Evolutionary conservation across 768 basidiomycete genomes (phyloP).

Genomic region (Megacollybia marginata): DNA sequence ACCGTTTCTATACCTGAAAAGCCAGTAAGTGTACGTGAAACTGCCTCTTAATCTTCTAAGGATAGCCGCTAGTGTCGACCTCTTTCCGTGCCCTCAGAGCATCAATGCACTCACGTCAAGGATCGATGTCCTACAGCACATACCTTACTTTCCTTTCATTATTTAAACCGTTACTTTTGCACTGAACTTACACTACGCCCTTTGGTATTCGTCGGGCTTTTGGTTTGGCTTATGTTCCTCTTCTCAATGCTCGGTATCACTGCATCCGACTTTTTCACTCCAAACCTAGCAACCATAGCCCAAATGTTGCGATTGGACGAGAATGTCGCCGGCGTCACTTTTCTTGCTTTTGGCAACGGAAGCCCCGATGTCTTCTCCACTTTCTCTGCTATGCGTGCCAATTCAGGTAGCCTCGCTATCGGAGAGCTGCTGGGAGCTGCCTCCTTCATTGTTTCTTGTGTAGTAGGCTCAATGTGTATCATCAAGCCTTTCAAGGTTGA

Average conservation of each 20-base stretch:
- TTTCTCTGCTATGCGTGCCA: slow-evolving; percentile 81
- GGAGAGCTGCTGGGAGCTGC: slow-evolving; percentile 96
- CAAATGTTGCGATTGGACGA: slow-evolving; percentile 83
- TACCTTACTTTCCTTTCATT: slow-evolving; percentile 66
- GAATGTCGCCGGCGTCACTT: slow-evolving; percentile 92
- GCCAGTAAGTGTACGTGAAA: slow-evolving; percentile 18
- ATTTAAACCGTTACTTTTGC: slow-evolving; percentile 69
- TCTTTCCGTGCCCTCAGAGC: slow-evolving; percentile 37
- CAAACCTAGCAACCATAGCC: slow-evolving; percentile 88
- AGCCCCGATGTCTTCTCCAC: slow-evolving; percentile 96
- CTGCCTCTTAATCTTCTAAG: not conserved
- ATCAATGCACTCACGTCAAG: slow-evolving; percentile 62
- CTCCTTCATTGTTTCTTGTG: slow-evolving; percentile 91
- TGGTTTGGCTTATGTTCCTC: slow-evolving; percentile 82
- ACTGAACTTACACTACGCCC: slow-evolving; percentile 47
- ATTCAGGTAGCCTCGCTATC: slow-evolving; percentile 85
- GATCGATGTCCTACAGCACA: slow-evolving; percentile 47
- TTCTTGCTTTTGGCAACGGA: slow-evolving; percentile 95
- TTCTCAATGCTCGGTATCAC: slow-evolving; percentile 95
- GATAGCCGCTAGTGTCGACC: slow-evolving; percentile 52
- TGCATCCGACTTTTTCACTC: slow-evolving; percentile 96
- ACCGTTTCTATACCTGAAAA: slow-evolving; percentile 9
- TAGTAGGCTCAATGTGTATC: slow-evolving; percentile 96
- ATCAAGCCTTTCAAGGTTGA: slow-evolving; percentile 91
- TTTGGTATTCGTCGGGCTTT: slow-evolving; percentile 50